Conservation (phyloP, 2,329 filamentous ascomycete genomes). For the Fusarium foetens region DNA sequence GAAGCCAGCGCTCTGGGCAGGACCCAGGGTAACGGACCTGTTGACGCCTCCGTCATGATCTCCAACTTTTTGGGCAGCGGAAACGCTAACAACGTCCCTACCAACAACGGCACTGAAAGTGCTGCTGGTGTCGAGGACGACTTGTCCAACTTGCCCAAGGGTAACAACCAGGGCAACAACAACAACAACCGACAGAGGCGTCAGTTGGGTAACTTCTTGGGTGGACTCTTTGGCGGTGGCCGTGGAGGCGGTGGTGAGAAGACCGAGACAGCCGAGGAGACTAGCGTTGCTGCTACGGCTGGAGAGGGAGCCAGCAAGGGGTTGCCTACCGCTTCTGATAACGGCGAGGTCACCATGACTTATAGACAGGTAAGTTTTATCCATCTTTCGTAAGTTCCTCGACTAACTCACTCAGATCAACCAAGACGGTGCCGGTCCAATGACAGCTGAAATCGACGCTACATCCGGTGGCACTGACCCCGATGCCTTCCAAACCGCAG, state of each 20-base stretch:
- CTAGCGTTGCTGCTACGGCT: conserved; percentile 62
- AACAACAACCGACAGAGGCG: conserved; percentile 34
- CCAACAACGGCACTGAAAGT: conserved; percentile 28
- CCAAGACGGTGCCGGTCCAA: conserved; percentile 74
- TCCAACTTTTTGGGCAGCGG: conserved; percentile 65
- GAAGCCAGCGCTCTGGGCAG: conserved; percentile 70
- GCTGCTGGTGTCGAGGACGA: conserved; percentile 57
- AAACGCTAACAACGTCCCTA: not conserved
- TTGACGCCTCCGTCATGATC: conserved; percentile 67
- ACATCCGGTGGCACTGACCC: conserved; percentile 71
- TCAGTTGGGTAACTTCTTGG: conserved; percentile 40
- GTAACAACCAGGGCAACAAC: conserved; percentile 1
- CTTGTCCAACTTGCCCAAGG: conserved; percentile 45
- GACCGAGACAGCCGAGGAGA: conserved; percentile 46
- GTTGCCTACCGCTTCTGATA: conserved; percentile 69
- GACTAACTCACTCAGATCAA: conserved; percentile 62
- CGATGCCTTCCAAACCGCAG: conserved; percentile 67
- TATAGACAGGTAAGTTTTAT: conserved; percentile 59
- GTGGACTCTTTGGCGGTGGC: conserved; percentile 42
- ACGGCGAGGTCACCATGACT: conserved; percentile 70
- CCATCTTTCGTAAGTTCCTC: rapidly evolving
- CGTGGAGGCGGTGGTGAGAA: conserved; percentile 48
- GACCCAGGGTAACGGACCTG: conserved; percentile 67
- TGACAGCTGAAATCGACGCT: conserved; percentile 68
- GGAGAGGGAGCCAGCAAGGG: conserved; percentile 64